Conservation (phyloP, 164 flowering plant species). For the Buxus sempervirens region DNA sequence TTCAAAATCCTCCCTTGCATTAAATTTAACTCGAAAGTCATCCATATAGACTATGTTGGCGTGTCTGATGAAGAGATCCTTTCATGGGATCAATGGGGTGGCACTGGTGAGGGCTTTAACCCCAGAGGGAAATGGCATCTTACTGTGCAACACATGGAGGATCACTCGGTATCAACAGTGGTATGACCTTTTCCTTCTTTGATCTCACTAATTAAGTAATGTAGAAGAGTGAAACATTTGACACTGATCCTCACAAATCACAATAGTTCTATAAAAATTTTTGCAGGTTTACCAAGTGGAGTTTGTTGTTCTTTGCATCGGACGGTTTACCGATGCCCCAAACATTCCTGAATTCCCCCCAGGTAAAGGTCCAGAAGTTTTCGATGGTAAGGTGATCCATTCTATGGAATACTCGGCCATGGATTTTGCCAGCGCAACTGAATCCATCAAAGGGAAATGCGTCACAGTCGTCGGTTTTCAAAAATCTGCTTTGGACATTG, state of each 20-base stretch:
- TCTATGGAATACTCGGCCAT: conserved; percentile 41
- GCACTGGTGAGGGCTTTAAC: conserved; percentile 21
- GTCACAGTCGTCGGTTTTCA: conserved; percentile 46
- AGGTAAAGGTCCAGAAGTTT: conserved; percentile 41
- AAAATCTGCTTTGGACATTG: conserved; percentile 53
- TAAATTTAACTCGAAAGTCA: conserved; percentile 17
- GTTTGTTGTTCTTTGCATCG: conserved; percentile 46
- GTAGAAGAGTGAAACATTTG: neutral
- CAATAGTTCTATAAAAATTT: too few relatives aligned
- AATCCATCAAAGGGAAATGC: conserved; percentile 36
- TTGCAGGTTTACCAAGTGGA: conserved; percentile 36
- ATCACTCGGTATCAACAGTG: conserved; percentile 12
- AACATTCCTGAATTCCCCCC: conserved; percentile 46
- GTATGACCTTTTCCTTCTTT: conserved; percentile 3
- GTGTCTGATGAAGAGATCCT: conserved; percentile 15
- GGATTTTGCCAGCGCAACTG: conserved; percentile 30
- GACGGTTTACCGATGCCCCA: conserved; percentile 44
- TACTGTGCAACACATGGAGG: conserved; percentile 11
- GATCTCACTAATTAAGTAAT: neutral
- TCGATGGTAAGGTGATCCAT: conserved; percentile 44
- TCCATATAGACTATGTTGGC: conserved; percentile 19
- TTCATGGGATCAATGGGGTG: conserved; percentile 27
- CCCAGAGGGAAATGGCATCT: conserved; percentile 20
- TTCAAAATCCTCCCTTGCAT: conserved; percentile 22
- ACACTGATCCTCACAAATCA: too few relatives aligned